Base-by-base conservation (phyloP, 768 basidiomycete genomes). In the Pleurotus giganteus region DNA sequence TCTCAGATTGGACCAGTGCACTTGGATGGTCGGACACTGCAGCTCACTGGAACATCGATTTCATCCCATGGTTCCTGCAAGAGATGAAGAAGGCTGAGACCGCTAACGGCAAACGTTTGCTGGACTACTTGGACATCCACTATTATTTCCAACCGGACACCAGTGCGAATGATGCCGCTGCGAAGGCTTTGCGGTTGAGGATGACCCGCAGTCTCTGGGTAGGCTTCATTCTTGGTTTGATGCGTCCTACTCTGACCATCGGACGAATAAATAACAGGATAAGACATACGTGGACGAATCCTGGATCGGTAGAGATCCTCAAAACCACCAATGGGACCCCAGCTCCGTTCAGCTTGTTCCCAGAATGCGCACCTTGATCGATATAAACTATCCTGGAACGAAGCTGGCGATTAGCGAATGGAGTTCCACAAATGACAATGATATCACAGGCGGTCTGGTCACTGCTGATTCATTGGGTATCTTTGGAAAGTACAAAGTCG, bases 111-210 rank as follows among this genome's bases (percentile, higher is more conserved):
- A 71, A 75, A 58, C 68, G 80, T 9, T 65, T 81, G 19, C 65
- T 82, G 17, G 81, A 82, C 61, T 80, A 74, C 63, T 74, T 82
- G 47, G 81, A 81, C 60, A 74, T 82, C 54, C 81, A 82, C 57
- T 82, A 81, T 60, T 82, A 82, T 67, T 81, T 74, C 73, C 71
- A 71, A 49, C 59, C 78, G 11, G 80, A 81, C 57, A 79, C 78
- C 7, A 80, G 77, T 55, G 75, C 78, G n/a, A 77, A 79, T 58
- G 75, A 81, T 60, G 78, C 60, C 42, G 72, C 76, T 28, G 76
- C 80, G 4, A 77, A 80, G 61, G 80, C 81, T 21, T 66, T 80
- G 34, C 69, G 80, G 7, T 63, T 82, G 50, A 70, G 81, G 42
- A 70, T 72, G 68, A 77, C 79, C 21, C 74, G 80, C 17, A 76